A percentile compares a stretch with the other conserved stretches of the same genome.
Evolutionary conservation across 208 protist genomes (phyloP).

Genomic region (Leishmania turanica): DNA sequence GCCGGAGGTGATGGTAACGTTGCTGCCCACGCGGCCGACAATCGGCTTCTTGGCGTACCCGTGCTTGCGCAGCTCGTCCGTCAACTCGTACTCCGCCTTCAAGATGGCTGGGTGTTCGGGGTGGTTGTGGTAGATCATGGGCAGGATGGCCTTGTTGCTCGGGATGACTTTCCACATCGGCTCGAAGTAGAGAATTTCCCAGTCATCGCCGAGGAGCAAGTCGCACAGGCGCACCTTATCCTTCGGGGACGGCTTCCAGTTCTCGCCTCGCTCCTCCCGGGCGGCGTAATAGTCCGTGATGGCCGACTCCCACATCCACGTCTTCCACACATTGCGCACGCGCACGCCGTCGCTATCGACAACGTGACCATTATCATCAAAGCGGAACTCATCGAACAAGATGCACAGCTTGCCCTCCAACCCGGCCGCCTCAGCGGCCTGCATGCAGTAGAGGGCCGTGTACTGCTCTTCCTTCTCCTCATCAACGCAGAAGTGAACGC

Average conservation of each 20-base stretch:
- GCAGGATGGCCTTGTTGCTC: constrained; percentile 92
- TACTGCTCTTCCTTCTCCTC: constrained; percentile 89
- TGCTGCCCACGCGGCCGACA: constrained; percentile 84
- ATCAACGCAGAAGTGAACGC: constrained; percentile 91
- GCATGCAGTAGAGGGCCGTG: constrained; percentile 81
- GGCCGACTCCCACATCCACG: constrained; percentile 92
- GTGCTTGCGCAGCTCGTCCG: constrained; percentile 50
- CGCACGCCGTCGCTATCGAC: constrained; percentile 74
- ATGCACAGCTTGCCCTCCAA: constrained; percentile 86
- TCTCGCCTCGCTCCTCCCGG: constrained; percentile 53
- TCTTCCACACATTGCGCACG: constrained; percentile 90
- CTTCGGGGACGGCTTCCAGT: constrained; percentile 63
- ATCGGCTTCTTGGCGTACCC: constrained; percentile 90
- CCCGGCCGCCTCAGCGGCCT: constrained; percentile 72
- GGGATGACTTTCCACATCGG: constrained; percentile 93
- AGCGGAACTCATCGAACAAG: constrained; percentile 90
- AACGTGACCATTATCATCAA: constrained; percentile 72
- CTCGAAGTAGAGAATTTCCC: constrained; percentile 82
- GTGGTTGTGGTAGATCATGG: constrained; percentile 84
- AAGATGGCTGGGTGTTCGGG: constrained; percentile 80
- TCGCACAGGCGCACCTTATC: constrained; percentile 89
- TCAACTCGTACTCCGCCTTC: constrained; percentile 68
- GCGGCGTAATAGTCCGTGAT: constrained; percentile 76
- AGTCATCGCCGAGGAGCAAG: constrained; percentile 74
- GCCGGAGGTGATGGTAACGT: constrained; percentile 76